Percentiles rank a stretch among this genome's conserved stretches.
Conservation (phyloP, 306 rosid species). For the Sesbania bispinosa region DNA sequence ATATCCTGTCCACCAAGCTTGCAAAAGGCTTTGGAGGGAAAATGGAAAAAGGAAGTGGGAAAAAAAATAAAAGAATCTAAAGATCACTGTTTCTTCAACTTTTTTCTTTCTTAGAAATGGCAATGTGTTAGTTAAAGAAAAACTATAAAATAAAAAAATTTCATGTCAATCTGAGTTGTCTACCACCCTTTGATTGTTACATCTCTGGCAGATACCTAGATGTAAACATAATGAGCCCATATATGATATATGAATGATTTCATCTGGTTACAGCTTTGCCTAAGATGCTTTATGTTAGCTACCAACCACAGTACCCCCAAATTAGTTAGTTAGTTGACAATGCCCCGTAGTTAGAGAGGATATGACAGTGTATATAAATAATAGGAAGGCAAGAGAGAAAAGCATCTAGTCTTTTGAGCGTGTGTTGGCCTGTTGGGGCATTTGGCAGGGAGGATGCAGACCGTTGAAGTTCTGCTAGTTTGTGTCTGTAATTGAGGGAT, state of each 20-base stretch:
- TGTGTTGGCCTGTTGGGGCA: too few relatives aligned
- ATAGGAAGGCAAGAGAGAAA: too few relatives aligned
- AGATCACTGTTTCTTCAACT: background rate
- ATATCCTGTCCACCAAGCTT: conserved; percentile 16
- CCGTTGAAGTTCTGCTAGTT: too few relatives aligned
- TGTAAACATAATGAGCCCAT: background rate
- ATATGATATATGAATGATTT: background rate
- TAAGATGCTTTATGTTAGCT: background rate
- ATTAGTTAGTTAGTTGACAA: too few relatives aligned
- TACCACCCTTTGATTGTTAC: conserved; percentile 2
- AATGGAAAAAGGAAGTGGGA: background rate
- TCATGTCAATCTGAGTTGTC: background rate
- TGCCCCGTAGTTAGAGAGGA: too few relatives aligned
- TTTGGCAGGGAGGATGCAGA: too few relatives aligned
- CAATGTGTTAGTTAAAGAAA: background rate
- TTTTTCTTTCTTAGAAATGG: background rate
- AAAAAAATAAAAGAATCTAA: background rate
- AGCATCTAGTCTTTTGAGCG: too few relatives aligned
- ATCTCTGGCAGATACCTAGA: background rate
- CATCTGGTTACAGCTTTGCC: background rate
- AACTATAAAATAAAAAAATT: background rate
- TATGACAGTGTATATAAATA: too few relatives aligned
- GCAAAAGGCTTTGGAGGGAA: background rate
- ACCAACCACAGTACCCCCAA: too few relatives aligned
- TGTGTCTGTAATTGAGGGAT: too few relatives aligned